A percentile compares a stretch with the other conserved stretches of the same genome.
phyloP scores from a whole-genome alignment of 2,329 filamentous ascomycete species.

The Moelleriella libera region DNA sequence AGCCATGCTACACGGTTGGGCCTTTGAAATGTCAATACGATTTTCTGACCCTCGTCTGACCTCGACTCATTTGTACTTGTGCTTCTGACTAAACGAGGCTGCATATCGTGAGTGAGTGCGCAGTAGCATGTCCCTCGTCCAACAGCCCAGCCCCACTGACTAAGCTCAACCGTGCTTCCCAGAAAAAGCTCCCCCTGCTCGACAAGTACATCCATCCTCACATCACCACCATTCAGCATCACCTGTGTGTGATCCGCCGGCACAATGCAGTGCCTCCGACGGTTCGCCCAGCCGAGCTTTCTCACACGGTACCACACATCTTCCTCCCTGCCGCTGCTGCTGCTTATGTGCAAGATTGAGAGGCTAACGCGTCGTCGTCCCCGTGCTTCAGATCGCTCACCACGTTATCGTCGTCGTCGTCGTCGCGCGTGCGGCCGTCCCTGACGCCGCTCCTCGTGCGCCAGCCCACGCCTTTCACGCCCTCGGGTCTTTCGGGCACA shows the following conservation, averaged over 20 bases:
- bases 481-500: slow-evolving; percentile 6
- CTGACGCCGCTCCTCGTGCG: slow-evolving; percentile 20
- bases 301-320: neutral
- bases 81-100: too few relatives aligned
- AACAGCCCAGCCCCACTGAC: neutral
- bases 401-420: slow-evolving; percentile 26
- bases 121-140: too few relatives aligned
- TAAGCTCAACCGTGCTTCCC: neutral
- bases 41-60: too few relatives aligned
- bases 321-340: too few relatives aligned
- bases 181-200: neutral
- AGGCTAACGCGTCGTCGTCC: too few relatives aligned
- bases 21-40: too few relatives aligned
- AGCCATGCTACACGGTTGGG: too few relatives aligned
- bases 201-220: neutral
- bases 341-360: too few relatives aligned
- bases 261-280: neutral
- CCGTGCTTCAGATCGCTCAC: neutral
- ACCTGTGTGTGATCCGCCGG: neutral
- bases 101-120: too few relatives aligned
- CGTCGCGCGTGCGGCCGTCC: slow-evolving; percentile 35
- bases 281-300: neutral
- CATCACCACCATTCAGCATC: neutral
- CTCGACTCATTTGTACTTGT: too few relatives aligned
- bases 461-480: slow-evolving; percentile 16